Evolutionary conservation across 2,329 filamentous ascomycete genomes (phyloP), one percentile per base, ranked within the genome.

Genomic region (Penicillium vulpinum): DNA sequence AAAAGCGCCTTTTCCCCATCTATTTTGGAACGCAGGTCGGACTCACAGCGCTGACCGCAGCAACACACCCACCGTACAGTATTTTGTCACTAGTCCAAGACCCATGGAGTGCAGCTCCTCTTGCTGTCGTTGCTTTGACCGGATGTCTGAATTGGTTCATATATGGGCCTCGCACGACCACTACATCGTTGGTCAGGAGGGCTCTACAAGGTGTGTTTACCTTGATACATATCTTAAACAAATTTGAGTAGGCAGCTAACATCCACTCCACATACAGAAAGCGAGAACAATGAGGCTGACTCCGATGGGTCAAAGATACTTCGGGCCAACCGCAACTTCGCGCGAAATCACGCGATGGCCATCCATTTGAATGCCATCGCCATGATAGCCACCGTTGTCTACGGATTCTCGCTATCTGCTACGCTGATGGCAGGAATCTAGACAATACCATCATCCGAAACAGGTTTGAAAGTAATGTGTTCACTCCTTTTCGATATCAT

Each of bases 281-380:
- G 40, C 11, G 28, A 60, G 5, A 50, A 49, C 3, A 24, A 39
- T 1, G 28, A 41, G 7, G 16, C 31, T 6, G 31, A 51, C 15
- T 22, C 38, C 3, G 51, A 59, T 35, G 41, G 55, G 4, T 55
- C 28, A 1, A 65, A 59, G 33, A 10, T 61, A 1, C 36, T 63
- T 22, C 54, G 54, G 24, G 66, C 60, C 1, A 75, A 76, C 50
- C 67, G 68, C 9, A 62, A 51, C 0, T 78, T 78, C 53, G 68
- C 70, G 1, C 59, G 62, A 11, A 70, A 70, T 22, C 75, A 79
- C 64, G 75, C 75, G 9, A 76, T 77, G 73, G 72, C 69, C 11
- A 78, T 78, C 29, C 76, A 78, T 68, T 31, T 78, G 22, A 78
- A 80, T 57, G 62, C 76, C 2, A 65, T 78, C 21, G 67, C 74